Percentiles rank a stretch among this genome's conserved stretches.
Conservation (phyloP, 2,329 filamentous ascomycete genomes). For the Biscogniauxia sp. region DNA sequence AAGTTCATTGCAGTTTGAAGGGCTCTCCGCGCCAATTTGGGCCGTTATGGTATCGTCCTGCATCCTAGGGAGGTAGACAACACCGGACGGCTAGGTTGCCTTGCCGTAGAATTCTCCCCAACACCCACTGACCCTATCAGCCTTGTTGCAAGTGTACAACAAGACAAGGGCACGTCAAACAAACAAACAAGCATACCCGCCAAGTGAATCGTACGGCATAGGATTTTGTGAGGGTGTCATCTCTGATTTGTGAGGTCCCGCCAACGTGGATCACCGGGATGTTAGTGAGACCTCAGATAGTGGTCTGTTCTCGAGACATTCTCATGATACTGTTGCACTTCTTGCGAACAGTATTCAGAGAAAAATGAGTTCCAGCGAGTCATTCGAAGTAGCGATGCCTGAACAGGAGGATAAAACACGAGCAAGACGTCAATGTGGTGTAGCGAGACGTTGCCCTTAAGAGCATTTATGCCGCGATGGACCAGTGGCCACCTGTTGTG, state of each 20-base stretch:
- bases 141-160: slow-evolving; percentile 12
- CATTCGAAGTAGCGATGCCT: background rate
- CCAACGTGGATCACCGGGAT: slow-evolving; percentile 16
- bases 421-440: background rate
- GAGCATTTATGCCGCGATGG: background rate
- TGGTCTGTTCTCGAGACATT: slow-evolving; percentile 6
- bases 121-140: slow-evolving; percentile 8
- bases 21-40: slow-evolving; percentile 1
- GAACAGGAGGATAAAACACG: background rate
- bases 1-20: background rate
- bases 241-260: slow-evolving; percentile 12
- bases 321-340: slow-evolving; percentile 8
- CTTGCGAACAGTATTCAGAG: slow-evolving; percentile 2
- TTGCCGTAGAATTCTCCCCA: slow-evolving; percentile 3
- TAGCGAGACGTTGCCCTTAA: background rate
- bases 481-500: background rate
- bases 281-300: slow-evolving; percentile 14
- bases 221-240: slow-evolving; percentile 4
- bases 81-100: slow-evolving; percentile 3
- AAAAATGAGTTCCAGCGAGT: background rate
- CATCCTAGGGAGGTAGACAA: background rate
- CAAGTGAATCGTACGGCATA: slow-evolving; percentile 7
- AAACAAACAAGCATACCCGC: slow-evolving; percentile 11
- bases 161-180: slow-evolving; percentile 13
- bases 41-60: background rate